Evolutionary conservation across 805 yeast species (phyloP), one percentile per base, ranked within the genome.

Genomic region (Zygosaccharomyces gambellarensis): DNA sequence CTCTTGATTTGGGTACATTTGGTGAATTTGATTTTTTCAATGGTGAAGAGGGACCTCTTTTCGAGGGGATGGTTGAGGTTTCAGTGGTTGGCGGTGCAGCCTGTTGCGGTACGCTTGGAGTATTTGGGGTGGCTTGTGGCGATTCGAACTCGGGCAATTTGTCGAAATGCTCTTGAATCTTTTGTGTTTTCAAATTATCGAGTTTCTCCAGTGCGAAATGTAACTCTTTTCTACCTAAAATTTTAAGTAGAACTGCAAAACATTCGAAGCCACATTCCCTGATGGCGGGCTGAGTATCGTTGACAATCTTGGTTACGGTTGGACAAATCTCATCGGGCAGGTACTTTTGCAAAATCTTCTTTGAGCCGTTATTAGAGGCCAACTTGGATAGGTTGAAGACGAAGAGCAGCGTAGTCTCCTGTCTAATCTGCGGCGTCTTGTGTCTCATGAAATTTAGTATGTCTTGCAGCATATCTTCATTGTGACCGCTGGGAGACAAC

Each of bases 231-330:
- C 80, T 85, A 0, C 96, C 97, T 11, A 83, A 75, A n/a, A 89
- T 77, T 65, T 86, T 88, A 84, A 87, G 83, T 44, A 90, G 66
- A 0, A 87, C 81, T 5, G 97, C 98, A 32, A 90, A 76, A 56
- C 83, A 74, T 59, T 84, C 87, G 40, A 89, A 84, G 0, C 92
- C 85, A 4, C 83, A 81, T 45, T 82, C 79, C 62, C 99, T 79
- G 2, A 87, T 84, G 1, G 92, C 87, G 43, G 89, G 95, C 62
- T 85, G 87, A 0, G 95, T 82, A 57, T 94, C 99, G 36, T 79
- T 73, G 38, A 89, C 76, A n/a, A 87, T 71, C 58, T 83, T 87
- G 7, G 78, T 72, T 1, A 82, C 77, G 1, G 71, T 65, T 9
- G 56, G 54, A 5, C 50, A 27, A 14, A 60, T 48, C 12, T 52